Evolutionary conservation across 2,329 filamentous ascomycete genomes (phyloP).

Genomic region (Parastagonospora nodorum): DNA sequence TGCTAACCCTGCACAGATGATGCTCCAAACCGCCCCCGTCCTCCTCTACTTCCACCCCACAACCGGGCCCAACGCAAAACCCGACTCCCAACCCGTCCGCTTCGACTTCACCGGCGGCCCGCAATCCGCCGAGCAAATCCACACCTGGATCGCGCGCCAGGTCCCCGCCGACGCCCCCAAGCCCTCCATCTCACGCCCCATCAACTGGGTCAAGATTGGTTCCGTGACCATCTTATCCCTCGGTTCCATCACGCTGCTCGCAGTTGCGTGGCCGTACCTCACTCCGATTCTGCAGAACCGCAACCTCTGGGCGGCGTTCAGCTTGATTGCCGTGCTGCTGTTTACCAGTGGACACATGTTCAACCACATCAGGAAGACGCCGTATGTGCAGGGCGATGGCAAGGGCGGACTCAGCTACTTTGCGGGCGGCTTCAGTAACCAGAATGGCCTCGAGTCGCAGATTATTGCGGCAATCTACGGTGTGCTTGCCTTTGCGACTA

Average conservation of each 20-base stretch:
- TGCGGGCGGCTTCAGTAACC: constrained; percentile 87
- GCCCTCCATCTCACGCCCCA: constrained; percentile 77
- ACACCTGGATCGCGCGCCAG: constrained; percentile 77
- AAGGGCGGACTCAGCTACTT: constrained; percentile 89
- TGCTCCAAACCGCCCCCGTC: constrained; percentile 91
- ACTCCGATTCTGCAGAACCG: constrained; percentile 84
- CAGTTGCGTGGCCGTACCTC: constrained; percentile 77
- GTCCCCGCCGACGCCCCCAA: constrained; percentile 71
- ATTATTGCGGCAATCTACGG: constrained; percentile 88
- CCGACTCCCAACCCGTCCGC: constrained; percentile 70
- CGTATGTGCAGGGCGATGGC: constrained; percentile 86
- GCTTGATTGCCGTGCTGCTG: constrained; percentile 83
- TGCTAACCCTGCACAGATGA: constrained; percentile 66
- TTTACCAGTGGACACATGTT: constrained; percentile 99
- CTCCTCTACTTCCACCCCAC: constrained; percentile 88
- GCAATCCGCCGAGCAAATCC: constrained; percentile 76
- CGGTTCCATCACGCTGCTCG: constrained; percentile 69
- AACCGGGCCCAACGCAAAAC: constrained; percentile 74
- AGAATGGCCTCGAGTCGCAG: constrained; percentile 93
- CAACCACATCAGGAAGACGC: constrained; percentile 96
- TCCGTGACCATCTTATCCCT: constrained; percentile 70
- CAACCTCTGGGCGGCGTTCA: constrained; percentile 91
- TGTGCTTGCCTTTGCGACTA: constrained; percentile 84
- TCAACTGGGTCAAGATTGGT: constrained; percentile 83
- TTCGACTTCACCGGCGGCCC: constrained; percentile 83